phyloP scores from a whole-genome alignment of 1,284 basidiomycete genomes.

The Tilletia indica region DNA sequence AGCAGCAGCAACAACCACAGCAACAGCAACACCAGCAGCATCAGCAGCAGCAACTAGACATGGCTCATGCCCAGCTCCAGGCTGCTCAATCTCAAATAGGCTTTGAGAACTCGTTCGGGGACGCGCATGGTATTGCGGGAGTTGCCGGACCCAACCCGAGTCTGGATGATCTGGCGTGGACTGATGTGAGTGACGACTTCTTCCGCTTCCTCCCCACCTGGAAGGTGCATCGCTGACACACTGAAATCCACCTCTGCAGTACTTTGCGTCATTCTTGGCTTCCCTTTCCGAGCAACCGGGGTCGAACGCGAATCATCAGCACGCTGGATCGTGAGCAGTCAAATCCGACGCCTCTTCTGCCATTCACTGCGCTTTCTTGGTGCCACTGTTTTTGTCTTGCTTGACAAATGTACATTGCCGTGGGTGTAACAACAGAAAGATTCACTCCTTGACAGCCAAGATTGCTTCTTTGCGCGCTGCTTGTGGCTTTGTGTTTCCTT shows the following conservation, averaged over 20 bases:
- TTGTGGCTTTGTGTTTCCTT: conserved; percentile 68
- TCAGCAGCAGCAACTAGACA: background rate
- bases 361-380: background rate
- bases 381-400: too few relatives aligned
- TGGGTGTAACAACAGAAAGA: background rate
- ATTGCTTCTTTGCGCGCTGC: conserved; percentile 72
- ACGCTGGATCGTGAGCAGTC: too few relatives aligned
- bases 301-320: too few relatives aligned
- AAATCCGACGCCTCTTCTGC: background rate
- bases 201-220: background rate
- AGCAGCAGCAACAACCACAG: background rate
- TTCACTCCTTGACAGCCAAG: conserved; percentile 34
- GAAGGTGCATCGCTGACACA: too few relatives aligned
- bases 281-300: background rate
- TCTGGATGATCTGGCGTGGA: conserved; percentile 37
- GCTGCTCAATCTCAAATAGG: background rate
- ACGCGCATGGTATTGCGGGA: conserved; percentile 34
- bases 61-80: too few relatives aligned
- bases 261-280: background rate
- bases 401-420: background rate
- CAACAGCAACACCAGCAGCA: background rate
- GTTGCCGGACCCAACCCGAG: conserved; percentile 24
- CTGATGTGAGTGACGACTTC: conserved; percentile 22
- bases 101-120: conserved; percentile 26
- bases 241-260: background rate